Conservation (phyloP, 495 filamentous ascomycete species). For the Annulohypoxylon nitens region DNA sequence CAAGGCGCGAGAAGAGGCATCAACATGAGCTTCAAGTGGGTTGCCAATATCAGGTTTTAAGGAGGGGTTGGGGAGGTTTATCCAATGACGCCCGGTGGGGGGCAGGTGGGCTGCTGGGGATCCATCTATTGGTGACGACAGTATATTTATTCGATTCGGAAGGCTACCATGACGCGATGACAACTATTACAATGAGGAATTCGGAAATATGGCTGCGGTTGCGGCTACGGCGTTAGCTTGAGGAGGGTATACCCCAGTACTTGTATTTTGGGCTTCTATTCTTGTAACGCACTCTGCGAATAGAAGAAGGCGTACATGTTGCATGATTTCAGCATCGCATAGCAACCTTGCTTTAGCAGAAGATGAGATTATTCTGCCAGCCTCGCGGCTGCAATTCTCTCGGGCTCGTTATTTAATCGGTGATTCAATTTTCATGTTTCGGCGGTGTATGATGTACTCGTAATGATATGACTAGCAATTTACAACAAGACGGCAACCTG, state of each 20-base stretch:
- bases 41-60: neutral
- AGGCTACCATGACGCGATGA: constrained; percentile 19
- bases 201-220: constrained; percentile 5
- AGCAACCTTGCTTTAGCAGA: constrained; percentile 7
- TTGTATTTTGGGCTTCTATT: constrained; percentile 16
- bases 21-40: constrained; percentile 4
- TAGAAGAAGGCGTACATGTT: constrained; percentile 14
- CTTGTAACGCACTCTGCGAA: neutral
- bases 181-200: constrained; percentile 22
- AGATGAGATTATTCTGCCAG: constrained; percentile 10
- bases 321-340: constrained; percentile 10
- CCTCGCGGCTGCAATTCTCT: constrained; percentile 9
- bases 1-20: constrained; percentile 7
- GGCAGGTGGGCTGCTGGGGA: constrained; percentile 4
- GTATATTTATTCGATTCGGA: neutral
- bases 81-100: neutral
- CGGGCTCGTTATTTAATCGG: neutral
- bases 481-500: neutral
- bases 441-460: neutral
- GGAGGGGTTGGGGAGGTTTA: neutral
- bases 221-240: constrained; percentile 12
- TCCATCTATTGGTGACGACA: constrained; percentile 4
- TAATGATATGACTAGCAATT: neutral
- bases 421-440: neutral
- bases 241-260: constrained; percentile 30